These are phyloP conservation scores for Neopestalotiopsis sp. DNA, from an alignment of 2,329 filamentous ascomycete genomes.

Conservation along the genomic window DNA sequence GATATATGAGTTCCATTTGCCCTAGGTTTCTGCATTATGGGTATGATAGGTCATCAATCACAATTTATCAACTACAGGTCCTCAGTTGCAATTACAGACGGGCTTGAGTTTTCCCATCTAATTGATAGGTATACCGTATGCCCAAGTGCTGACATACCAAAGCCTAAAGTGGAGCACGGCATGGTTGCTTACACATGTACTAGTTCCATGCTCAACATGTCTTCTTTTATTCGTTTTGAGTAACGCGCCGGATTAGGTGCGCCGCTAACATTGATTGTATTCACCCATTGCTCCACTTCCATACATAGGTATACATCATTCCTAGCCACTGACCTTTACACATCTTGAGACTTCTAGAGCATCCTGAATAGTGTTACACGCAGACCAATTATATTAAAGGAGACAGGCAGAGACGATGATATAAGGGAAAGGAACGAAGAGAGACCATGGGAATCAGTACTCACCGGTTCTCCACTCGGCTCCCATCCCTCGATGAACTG, in stretches of 20 bases:
- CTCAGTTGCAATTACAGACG: not conserved
- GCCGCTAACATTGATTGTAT: not conserved
- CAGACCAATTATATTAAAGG: not conserved
- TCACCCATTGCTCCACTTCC: not conserved
- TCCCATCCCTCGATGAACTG: constrained; percentile 68
- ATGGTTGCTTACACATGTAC: not conserved
- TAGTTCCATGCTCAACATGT: not conserved
- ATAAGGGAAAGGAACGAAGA: not conserved
- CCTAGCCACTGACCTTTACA: constrained; percentile 34
- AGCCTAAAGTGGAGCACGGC: not conserved
- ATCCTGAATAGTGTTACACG: constrained; percentile 51
- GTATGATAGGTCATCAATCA: not conserved
- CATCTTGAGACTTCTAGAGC: constrained; percentile 71
- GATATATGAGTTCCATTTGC: not conserved
- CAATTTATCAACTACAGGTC: not conserved
- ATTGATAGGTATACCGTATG: not conserved
- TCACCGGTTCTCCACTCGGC: constrained; percentile 68
- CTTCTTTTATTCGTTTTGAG: not conserved
- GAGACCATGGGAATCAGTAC: constrained; percentile 30
- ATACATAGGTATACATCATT: constrained; percentile 15
- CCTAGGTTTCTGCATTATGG: not conserved
- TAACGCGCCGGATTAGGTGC: not conserved
- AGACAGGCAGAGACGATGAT: not conserved
- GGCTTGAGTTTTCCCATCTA: not conserved
- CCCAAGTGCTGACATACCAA: not conserved